Percentiles rank a stretch among this genome's conserved stretches.
Evolutionary conservation across 768 basidiomycete genomes (phyloP).

Genomic region (Cystofilobasidium macerans): DNA sequence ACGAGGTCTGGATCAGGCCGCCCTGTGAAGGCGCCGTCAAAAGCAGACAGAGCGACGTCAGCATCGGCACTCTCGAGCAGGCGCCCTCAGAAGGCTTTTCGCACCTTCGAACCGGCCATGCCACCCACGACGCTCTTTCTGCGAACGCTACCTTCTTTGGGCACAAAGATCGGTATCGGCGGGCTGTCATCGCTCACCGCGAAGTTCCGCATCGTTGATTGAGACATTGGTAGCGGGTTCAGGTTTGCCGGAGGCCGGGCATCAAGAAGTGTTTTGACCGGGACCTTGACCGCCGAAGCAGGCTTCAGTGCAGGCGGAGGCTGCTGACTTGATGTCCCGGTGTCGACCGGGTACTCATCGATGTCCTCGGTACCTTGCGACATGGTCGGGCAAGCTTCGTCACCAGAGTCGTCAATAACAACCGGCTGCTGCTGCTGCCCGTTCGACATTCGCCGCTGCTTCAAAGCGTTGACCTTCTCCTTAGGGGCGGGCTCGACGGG

Average conservation of each 20-base stretch:
- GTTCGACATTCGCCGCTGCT: too few relatives aligned
- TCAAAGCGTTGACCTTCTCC: too few relatives aligned
- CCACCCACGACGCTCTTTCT: not conserved
- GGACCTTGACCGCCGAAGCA: not conserved
- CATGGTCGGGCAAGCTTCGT: not conserved
- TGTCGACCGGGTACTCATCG: not conserved
- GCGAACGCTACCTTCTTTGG: not conserved
- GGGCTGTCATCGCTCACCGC: not conserved
- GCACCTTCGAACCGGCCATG: not conserved
- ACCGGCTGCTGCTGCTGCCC: too few relatives aligned
- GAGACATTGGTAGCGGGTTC: not conserved
- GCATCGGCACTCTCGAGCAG: too few relatives aligned
- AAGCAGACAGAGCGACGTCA: too few relatives aligned
- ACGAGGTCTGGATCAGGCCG: not conserved
- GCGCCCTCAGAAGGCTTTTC: not conserved
- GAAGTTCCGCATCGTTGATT: not conserved
- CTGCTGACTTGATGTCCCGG: not conserved
- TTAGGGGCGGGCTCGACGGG: too few relatives aligned
- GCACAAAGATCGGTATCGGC: not conserved
- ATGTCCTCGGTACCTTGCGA: not conserved
- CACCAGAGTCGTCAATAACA: not conserved
- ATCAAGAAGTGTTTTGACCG: not conserved
- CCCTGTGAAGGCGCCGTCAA: not conserved
- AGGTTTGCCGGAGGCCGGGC: not conserved
- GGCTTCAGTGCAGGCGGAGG: not conserved